Evolutionary conservation across 2,329 filamentous ascomycete species (phyloP).

Genomic region (Sarocladium strictum): DNA sequence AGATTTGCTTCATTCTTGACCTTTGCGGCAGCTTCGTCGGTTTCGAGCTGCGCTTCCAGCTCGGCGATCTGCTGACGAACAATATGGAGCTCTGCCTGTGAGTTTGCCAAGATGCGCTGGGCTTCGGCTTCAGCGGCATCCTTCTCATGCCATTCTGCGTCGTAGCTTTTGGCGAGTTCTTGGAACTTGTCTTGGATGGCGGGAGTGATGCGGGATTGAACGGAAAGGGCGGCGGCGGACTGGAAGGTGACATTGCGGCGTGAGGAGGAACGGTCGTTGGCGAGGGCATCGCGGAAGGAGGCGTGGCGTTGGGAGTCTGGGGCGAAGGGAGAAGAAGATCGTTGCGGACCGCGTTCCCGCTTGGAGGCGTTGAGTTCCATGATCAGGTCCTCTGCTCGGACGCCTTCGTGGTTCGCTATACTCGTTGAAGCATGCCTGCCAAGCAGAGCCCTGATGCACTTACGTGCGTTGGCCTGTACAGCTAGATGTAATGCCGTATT

Average conservation of each 20-base stretch:
- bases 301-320: conserved; percentile 54
- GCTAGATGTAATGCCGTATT: conserved; percentile 77
- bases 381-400: conserved; percentile 81
- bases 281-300: conserved; percentile 43
- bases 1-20: conserved; percentile 45
- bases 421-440: conserved; percentile 77
- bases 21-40: conserved; percentile 47
- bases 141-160: conserved; percentile 70
- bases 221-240: conserved; percentile 61
- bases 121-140: conserved; percentile 64
- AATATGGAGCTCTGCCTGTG: conserved; percentile 59
- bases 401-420: conserved; percentile 73
- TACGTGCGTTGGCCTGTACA: conserved; percentile 78
- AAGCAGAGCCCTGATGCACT: conserved; percentile 76
- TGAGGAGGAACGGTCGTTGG: conserved; percentile 47
- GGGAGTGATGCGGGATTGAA: conserved; percentile 63
- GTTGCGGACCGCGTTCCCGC: conserved; percentile 61
- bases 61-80: conserved; percentile 55
- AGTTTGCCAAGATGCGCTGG: conserved; percentile 57
- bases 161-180: conserved; percentile 64
- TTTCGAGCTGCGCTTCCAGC: conserved; percentile 48
- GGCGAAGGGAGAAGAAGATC: conserved; percentile 70
- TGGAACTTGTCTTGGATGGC: conserved; percentile 67
- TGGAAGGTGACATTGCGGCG: conserved; percentile 36
- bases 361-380: conserved; percentile 65